A percentile compares a stretch with the other conserved stretches of the same genome.
phyloP scores from a whole-genome alignment of 169 alveolate genomes.

The Perkinsus olseni region DNA sequence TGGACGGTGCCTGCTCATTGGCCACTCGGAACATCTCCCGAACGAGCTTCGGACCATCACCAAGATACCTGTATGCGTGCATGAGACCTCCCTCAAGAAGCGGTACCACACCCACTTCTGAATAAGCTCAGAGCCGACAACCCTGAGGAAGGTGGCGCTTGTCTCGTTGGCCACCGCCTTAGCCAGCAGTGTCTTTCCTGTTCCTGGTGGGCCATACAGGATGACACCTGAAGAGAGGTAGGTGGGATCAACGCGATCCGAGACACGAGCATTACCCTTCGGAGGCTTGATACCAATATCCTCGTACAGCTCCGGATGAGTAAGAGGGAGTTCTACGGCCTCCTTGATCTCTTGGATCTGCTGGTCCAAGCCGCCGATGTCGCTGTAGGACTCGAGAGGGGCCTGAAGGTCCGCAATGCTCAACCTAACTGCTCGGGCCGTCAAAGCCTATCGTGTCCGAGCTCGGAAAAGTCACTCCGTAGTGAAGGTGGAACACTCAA shows the following conservation, averaged over 20 bases:
- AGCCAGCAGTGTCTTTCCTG: slow-evolving; percentile 85
- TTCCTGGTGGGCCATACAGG: slow-evolving; percentile 89
- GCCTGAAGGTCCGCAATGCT: slow-evolving; percentile 76
- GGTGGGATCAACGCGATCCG: neutral
- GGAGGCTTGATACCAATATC: slow-evolving; percentile 97
- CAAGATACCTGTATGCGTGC: neutral
- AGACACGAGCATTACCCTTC: slow-evolving; percentile 57
- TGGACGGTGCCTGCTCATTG: slow-evolving; percentile 97
- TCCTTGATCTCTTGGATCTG: slow-evolving; percentile 89
- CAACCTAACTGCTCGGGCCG: no score
- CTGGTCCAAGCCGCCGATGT: slow-evolving; percentile 98
- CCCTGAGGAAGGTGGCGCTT: slow-evolving; percentile 96
- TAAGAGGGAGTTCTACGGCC: slow-evolving; percentile 93
- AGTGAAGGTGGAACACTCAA: no score
- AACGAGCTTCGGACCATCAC: slow-evolving; percentile 94
- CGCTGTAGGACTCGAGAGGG: slow-evolving; percentile 98
- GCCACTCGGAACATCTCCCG: slow-evolving; percentile 98
- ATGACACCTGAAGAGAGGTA: slow-evolving; percentile 38
- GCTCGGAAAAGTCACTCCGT: no score
- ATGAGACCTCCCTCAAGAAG: neutral
- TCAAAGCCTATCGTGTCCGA: no score
- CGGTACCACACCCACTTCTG: slow-evolving; percentile 93
- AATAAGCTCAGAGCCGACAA: slow-evolving; percentile 96
- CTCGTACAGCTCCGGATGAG: slow-evolving; percentile 98
- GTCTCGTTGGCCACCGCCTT: slow-evolving; percentile 96